Percentiles rank a stretch among this genome's conserved stretches.
Conservation (phyloP, 2,329 filamentous ascomycete genomes). For the Aspergillus ochraceoroseus region DNA sequence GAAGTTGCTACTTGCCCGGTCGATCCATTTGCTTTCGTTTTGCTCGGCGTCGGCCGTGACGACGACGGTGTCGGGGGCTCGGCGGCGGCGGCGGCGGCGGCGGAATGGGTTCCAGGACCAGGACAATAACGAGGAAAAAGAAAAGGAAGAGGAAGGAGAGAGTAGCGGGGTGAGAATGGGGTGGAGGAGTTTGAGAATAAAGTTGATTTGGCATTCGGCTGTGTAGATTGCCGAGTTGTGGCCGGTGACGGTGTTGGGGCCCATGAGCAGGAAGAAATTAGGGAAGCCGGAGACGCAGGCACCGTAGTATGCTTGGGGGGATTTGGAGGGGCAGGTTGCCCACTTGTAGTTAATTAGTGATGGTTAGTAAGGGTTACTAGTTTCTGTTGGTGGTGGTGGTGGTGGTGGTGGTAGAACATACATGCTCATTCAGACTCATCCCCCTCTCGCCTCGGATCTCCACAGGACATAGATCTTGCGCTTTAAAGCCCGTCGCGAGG, state of each 20-base stretch:
- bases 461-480: conserved; percentile 47
- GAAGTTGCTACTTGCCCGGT: conserved; percentile 41
- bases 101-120: conserved; percentile 1
- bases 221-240: conserved; percentile 51
- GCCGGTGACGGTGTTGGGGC: conserved; percentile 47
- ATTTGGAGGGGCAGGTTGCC: conserved; percentile 28
- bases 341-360: too few species aligned
- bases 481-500: conserved; percentile 49
- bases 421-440: conserved; percentile 26
- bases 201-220: conserved; percentile 51
- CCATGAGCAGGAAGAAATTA: conserved; percentile 47
- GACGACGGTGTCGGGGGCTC: conserved; percentile 16
- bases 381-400: too few species aligned
- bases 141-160: neutral
- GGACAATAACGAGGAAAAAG: neutral
- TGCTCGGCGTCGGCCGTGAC: conserved; percentile 38
- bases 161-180: conserved; percentile 37
- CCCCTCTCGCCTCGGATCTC: conserved; percentile 45
- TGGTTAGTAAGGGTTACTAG: too few species aligned
- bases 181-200: conserved; percentile 40
- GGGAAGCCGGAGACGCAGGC: conserved; percentile 47
- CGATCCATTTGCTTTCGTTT: conserved; percentile 38
- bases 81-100: neutral
- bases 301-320: conserved; percentile 46
- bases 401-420: conserved; percentile 24